Percentiles rank a stretch among this genome's conserved stretches.
Evolutionary conservation across 441 rosid genomes (phyloP).

Genomic region (Erysimum pusillum): DNA sequence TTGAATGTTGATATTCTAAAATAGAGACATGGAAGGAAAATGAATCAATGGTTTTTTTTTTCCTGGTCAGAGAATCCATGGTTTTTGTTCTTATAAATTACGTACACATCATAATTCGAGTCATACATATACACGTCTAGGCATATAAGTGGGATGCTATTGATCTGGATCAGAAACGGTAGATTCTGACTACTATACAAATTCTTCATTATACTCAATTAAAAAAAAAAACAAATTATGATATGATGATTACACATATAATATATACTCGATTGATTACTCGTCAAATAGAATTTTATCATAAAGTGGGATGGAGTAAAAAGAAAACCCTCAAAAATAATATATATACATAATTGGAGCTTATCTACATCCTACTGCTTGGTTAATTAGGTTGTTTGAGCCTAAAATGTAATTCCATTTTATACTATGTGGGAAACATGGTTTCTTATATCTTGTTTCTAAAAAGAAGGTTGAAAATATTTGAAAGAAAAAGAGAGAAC

Average conservation of each 20-base stretch:
- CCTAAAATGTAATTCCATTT: background rate
- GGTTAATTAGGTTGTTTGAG: background rate
- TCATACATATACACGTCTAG: background rate
- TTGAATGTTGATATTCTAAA: background rate
- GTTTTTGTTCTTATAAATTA: background rate
- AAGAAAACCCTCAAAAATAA: conserved; percentile 10
- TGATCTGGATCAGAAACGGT: background rate
- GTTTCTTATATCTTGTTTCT: background rate
- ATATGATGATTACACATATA: conserved; percentile 13
- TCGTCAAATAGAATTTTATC: background rate
- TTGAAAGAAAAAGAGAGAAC: background rate
- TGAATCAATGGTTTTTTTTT: no score
- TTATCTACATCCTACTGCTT: no score
- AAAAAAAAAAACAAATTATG: background rate
- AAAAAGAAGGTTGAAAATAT: background rate
- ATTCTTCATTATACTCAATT: background rate
- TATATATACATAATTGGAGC: no score
- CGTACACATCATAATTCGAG: background rate
- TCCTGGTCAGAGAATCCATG: background rate
- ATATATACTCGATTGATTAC: background rate
- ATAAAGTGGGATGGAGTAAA: conserved; percentile 10
- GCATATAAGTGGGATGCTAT: background rate
- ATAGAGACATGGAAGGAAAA: background rate
- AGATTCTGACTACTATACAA: background rate
- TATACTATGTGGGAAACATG: background rate